These are phyloP conservation scores for Huntiella decipiens DNA, from an alignment of 2,329 filamentous ascomycete genomes.

Conservation along the genomic window DNA sequence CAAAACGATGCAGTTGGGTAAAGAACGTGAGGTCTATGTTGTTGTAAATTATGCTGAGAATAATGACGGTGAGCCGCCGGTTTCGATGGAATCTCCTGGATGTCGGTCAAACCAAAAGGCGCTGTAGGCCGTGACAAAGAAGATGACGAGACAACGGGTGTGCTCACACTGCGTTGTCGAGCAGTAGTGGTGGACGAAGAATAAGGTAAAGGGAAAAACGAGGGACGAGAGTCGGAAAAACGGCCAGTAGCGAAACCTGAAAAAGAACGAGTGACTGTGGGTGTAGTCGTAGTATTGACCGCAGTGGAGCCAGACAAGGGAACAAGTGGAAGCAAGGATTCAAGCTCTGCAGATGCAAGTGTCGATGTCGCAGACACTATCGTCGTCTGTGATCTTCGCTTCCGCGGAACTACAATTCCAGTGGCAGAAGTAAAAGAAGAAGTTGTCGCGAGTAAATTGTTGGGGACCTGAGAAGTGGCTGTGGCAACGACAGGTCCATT, in stretches of 20 bases:
- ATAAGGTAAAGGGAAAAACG: constrained; percentile 4
- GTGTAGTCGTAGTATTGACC: neutral
- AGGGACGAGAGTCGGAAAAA: constrained; percentile 2
- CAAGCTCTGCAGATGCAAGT: neutral
- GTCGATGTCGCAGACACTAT: constrained; percentile 2
- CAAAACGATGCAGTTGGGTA: constrained; percentile 6
- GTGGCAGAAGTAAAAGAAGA: neutral
- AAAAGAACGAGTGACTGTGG: neutral
- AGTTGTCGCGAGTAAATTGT: neutral
- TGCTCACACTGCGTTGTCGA: neutral
- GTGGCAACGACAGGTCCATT: neutral
- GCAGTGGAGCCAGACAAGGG: neutral
- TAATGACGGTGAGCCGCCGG: neutral
- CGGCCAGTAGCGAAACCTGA: neutral
- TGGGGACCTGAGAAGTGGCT: neutral
- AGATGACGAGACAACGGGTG: neutral
- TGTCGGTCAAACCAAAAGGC: no score
- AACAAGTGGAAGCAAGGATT: neutral
- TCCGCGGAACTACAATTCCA: neutral
- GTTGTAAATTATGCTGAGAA: neutral
- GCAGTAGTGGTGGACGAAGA: neutral
- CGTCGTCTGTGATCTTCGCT: neutral
- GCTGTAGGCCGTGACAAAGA: no score
- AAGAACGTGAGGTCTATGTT: constrained; percentile 2
- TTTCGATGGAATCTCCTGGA: neutral